Percentiles rank a stretch among this genome's conserved stretches.
Evolutionary conservation across 768 basidiomycete species (phyloP).

Genomic region (Kwoniella shandongensis): DNA sequence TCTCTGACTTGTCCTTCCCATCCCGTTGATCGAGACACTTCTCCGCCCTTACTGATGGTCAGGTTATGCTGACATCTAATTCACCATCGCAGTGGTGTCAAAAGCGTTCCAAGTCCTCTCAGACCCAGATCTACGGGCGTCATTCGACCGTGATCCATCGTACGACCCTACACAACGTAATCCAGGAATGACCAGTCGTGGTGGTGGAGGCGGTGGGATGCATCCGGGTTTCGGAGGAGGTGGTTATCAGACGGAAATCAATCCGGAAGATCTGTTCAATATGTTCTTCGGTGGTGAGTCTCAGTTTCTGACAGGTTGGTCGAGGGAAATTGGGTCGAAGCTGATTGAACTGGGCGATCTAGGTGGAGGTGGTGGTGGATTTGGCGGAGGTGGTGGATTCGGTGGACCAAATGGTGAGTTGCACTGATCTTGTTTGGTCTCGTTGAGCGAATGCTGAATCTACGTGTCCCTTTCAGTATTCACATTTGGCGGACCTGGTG

Average conservation of each 20-base stretch:
- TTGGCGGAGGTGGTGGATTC: constrained; percentile 55
- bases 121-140: constrained; percentile 87
- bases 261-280: constrained; percentile 94
- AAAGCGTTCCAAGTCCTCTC: constrained; percentile 96
- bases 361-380: constrained; percentile 55
- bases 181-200: constrained; percentile 62
- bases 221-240: constrained; percentile 43
- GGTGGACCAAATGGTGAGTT: constrained; percentile 58
- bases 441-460: neutral
- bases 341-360: too few species aligned
- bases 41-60: too few species aligned
- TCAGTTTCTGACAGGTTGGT: neutral
- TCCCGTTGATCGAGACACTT: too few species aligned
- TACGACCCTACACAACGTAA: constrained; percentile 81
- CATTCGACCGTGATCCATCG: constrained; percentile 64
- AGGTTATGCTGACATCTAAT: constrained; percentile 3
- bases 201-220: constrained; percentile 39
- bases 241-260: constrained; percentile 63
- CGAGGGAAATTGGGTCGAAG: neutral
- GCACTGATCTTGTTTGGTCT: constrained; percentile 24
- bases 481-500: constrained; percentile 73
- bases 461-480: constrained; percentile 59
- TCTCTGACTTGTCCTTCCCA: neutral
- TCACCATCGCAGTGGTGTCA: constrained; percentile 72
- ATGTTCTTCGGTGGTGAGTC: constrained; percentile 80